These are phyloP conservation scores for Cyberlindnera xishuangbannaensis DNA, from an alignment of 805 yeast species.

Conservation along the genomic window DNA sequence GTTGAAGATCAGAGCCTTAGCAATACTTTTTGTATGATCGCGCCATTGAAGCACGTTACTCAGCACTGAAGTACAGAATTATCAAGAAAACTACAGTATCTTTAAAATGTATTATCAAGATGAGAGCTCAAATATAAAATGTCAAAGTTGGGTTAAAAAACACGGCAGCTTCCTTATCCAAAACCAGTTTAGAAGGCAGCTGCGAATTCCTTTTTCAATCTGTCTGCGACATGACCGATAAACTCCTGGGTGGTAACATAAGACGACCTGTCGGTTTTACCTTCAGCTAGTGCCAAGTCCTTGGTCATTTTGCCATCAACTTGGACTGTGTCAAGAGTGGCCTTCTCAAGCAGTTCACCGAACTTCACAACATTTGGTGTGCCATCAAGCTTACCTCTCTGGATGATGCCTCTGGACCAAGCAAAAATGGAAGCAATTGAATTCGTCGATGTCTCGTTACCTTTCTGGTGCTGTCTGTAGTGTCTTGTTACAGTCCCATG, in stretches of 20 bases:
- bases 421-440: constrained; percentile 97
- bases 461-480: constrained; percentile 92
- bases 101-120: too few species aligned
- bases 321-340: constrained; percentile 81
- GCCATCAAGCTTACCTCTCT: constrained; percentile 83
- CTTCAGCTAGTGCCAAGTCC: constrained; percentile 87
- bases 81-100: too few species aligned
- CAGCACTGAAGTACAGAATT: too few species aligned
- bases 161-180: neutral
- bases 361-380: constrained; percentile 83
- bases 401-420: constrained; percentile 90
- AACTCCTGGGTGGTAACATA: constrained; percentile 93
- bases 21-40: too few species aligned
- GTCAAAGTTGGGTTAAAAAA: too few species aligned
- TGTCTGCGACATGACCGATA: constrained; percentile 71
- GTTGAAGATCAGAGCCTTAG: too few species aligned
- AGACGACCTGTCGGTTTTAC: constrained; percentile 73
- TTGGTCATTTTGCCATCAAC: constrained; percentile 90
- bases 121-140: too few species aligned
- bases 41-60: too few species aligned
- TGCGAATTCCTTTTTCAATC: constrained; percentile 34
- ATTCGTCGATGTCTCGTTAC: constrained; percentile 95
- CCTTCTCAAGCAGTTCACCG: constrained; percentile 73
- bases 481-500: constrained; percentile 98
- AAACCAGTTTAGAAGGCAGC: constrained; percentile 10